Percentiles rank a stretch among this genome's conserved stretches.
phyloP scores from a whole-genome alignment of 345 rosid genomes.

The Diplotaxis tenuifolia region DNA sequence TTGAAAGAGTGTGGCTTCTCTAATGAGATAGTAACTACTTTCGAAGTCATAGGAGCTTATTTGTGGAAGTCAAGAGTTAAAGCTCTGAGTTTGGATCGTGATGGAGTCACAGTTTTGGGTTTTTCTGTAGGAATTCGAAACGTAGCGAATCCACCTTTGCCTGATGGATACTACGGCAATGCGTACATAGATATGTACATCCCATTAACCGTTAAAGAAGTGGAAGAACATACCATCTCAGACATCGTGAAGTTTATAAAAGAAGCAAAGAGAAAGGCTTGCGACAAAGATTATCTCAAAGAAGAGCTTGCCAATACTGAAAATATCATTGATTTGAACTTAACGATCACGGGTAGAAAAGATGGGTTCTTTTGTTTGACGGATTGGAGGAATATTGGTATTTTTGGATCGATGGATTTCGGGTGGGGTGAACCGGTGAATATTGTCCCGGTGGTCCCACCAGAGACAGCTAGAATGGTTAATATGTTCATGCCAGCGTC shows the following conservation, averaged over 20 bases:
- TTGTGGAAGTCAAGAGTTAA: conserved; percentile 26
- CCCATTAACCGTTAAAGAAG: conserved; percentile 17
- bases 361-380: conserved; percentile 22
- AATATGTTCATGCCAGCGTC: conserved; percentile 24
- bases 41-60: conserved; percentile 29
- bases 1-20: neutral
- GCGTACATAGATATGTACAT: conserved; percentile 19
- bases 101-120: conserved; percentile 26
- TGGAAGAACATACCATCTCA: neutral
- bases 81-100: conserved; percentile 15
- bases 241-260: conserved; percentile 23
- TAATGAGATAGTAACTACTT: neutral
- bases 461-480: neutral
- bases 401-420: conserved; percentile 30
- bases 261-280: conserved; percentile 20
- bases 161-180: conserved; percentile 29
- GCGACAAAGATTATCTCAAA: conserved; percentile 13
- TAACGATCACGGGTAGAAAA: neutral
- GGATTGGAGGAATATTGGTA: conserved; percentile 19
- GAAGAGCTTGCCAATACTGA: conserved; percentile 10
- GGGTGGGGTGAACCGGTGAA: conserved; percentile 31
- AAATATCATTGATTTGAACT: neutral
- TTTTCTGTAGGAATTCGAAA: conserved; percentile 13
- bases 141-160: conserved; percentile 16
- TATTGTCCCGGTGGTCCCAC: conserved; percentile 18